Base-by-base conservation (phyloP, 306 rosid species). In the Malus orientalis region DNA sequence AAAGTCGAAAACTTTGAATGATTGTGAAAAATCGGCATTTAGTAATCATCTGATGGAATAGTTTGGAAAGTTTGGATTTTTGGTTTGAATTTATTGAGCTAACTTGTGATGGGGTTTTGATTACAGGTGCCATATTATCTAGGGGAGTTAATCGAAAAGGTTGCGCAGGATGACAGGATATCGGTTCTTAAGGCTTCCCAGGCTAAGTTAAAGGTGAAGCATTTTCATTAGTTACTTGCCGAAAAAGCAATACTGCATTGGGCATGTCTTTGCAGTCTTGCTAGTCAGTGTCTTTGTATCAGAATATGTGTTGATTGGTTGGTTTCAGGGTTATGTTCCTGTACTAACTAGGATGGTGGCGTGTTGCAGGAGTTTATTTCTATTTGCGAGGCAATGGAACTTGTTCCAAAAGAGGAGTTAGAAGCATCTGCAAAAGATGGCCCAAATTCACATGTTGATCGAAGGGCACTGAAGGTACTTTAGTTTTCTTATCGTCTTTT, bases 351-450 rank as follows among this genome's bases (percentile, higher is more conserved):
- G 72, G n/a, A 67, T 8, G 49, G 47, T 0, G 5, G 23, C 3
- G 23, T 12, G 22, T 57, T 86, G 60, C 77, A 95, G 99, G 99
- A 92, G 74, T 95, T 92, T 80, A 78, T 91, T 60, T 80, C 97
- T 25, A 91, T 92, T 85, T 95, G 99, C 63, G 99, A 95, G 83
- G 84, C 91, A 25, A 89, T 95, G 93, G 98, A 89, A 76, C 90
- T 92, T 83, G 82, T 92, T 55, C 99, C 96, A 7, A 79, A 91
- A 77, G 98, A 92, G 83, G 98, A 96, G 76, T 75, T 89, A 36
- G 93, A 89, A 84, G 76, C 84, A 51, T 86, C 84, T 30, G 51
- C 38, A 13, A 87, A 78, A 57, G 90, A 85, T 53, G 91, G 82
- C 18, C 75, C 93, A 53, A 85, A 89, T 83, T 69, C 93, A 33